These are phyloP conservation scores for Dendrostoma leiphaemia DNA, from an alignment of 2,329 filamentous ascomycete genomes.

Conservation along the genomic window DNA sequence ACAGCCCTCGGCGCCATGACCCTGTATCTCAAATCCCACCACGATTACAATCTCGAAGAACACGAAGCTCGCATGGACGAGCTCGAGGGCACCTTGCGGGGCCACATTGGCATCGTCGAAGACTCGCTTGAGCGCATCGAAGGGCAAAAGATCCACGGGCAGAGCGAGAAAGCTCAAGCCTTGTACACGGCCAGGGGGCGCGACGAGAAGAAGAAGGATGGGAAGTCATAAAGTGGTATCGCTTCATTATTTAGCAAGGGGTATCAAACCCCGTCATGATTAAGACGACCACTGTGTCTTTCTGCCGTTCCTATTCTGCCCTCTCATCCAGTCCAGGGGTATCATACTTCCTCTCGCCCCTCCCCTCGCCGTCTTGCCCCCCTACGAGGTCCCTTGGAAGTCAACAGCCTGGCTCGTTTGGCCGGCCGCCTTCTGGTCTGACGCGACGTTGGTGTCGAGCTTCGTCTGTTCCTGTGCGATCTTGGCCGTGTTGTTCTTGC, in stretches of 20 bases:
- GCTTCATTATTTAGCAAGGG: constrained; percentile 3
- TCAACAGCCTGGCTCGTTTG: constrained; percentile 34
- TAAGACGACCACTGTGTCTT: background rate
- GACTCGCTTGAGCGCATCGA: constrained; percentile 17
- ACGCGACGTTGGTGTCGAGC: constrained; percentile 50
- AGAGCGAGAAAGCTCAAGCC: constrained; percentile 10
- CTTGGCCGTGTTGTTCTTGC: constrained; percentile 39
- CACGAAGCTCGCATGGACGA: constrained; percentile 15
- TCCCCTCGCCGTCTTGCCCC: too few relatives aligned
- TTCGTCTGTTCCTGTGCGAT: constrained; percentile 48
- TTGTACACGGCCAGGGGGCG: constrained; percentile 8
- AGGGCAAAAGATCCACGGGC: constrained; percentile 7
- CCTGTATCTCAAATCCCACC: constrained; percentile 3
- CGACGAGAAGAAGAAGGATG: constrained; percentile 2
- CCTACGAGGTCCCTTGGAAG: constrained; percentile 30
- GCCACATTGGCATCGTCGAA: constrained; percentile 11
- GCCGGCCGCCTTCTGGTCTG: constrained; percentile 33
- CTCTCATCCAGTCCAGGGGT: background rate
- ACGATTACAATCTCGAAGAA: constrained; percentile 7
- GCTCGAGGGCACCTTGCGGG: constrained; percentile 15
- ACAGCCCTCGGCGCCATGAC: constrained; percentile 7
- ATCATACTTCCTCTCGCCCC: background rate
- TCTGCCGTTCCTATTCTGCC: background rate
- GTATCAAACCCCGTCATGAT: constrained; percentile 12
- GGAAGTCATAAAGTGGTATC: background rate